Evolutionary conservation across 2,329 filamentous ascomycete genomes (phyloP).

Genomic region (Sarocladium oryzae): DNA sequence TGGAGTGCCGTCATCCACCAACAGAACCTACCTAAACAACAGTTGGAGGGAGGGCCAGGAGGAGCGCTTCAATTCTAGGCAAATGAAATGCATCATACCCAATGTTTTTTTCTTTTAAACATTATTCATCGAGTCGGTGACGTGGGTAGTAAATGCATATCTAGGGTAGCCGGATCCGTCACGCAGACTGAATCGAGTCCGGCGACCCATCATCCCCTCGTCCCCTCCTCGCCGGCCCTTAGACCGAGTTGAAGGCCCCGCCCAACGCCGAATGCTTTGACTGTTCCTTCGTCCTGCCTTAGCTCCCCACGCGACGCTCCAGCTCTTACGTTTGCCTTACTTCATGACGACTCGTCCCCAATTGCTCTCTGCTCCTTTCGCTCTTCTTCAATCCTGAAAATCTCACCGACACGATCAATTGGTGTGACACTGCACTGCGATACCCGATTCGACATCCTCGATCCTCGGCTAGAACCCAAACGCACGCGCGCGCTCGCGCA

Average conservation of each 20-base stretch:
- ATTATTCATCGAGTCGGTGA: too few relatives aligned
- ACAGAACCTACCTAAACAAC: too few relatives aligned
- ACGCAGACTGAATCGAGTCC: too few relatives aligned
- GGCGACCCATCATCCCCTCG: too few relatives aligned
- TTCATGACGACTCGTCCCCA: background rate
- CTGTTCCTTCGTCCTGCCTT: background rate
- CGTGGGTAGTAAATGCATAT: too few relatives aligned
- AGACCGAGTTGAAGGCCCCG: slow-evolving; percentile 1
- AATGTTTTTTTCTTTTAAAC: too few relatives aligned
- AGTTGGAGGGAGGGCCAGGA: too few relatives aligned
- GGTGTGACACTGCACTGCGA: background rate
- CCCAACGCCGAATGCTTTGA: background rate
- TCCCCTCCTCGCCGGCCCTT: background rate
- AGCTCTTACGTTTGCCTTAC: slow-evolving; percentile 8
- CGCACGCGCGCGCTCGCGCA: background rate
- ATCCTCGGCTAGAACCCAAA: background rate
- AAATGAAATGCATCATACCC: too few relatives aligned
- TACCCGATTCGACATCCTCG: too few relatives aligned
- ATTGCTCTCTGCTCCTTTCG: background rate
- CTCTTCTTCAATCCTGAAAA: background rate
- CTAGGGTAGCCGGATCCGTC: slow-evolving; percentile 1
- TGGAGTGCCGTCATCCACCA: too few relatives aligned
- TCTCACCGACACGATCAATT: background rate
- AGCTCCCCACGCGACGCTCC: slow-evolving; percentile 8
- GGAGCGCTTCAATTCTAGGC: too few relatives aligned